Percentiles rank a stretch among this genome's conserved stretches.
phyloP scores from a whole-genome alignment of 495 filamentous ascomycete genomes.

The Choiromyces venosus region DNA sequence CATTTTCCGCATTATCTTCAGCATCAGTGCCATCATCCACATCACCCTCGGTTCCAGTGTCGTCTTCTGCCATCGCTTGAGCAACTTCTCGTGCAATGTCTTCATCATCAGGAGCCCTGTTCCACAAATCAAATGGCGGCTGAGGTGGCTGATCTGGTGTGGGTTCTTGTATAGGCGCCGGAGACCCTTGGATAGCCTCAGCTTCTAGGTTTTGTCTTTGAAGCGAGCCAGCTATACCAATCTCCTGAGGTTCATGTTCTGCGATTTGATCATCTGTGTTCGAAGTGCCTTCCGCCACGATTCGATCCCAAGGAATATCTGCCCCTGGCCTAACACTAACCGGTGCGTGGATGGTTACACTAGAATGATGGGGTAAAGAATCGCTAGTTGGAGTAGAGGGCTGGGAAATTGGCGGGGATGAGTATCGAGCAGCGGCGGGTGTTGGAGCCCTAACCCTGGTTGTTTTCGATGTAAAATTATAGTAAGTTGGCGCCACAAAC shows the following conservation, averaged over 20 bases:
- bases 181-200: not conserved
- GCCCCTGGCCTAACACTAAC: not conserved
- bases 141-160: not conserved
- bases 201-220: not conserved
- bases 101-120: conserved; percentile 1
- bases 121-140: not conserved
- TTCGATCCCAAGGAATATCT: not conserved
- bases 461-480: not conserved
- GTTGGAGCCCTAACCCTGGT: not conserved
- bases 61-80: not conserved
- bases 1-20: conserved; percentile 22
- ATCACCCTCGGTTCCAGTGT: conserved; percentile 32
- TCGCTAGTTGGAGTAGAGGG: conserved; percentile 30
- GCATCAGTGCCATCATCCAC: conserved; percentile 27
- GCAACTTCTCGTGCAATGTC: not conserved
- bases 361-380: not conserved
- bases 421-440: not conserved
- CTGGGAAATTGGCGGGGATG: conserved; percentile 3
- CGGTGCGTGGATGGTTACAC: not conserved
- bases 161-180: not conserved
- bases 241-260: not conserved
- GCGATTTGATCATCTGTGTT: not conserved
- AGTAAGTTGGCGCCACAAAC: not conserved
- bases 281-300: not conserved
- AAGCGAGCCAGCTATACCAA: not conserved